phyloP scores from a whole-genome alignment of 306 rosid species.

The Canavalia gladiata region DNA sequence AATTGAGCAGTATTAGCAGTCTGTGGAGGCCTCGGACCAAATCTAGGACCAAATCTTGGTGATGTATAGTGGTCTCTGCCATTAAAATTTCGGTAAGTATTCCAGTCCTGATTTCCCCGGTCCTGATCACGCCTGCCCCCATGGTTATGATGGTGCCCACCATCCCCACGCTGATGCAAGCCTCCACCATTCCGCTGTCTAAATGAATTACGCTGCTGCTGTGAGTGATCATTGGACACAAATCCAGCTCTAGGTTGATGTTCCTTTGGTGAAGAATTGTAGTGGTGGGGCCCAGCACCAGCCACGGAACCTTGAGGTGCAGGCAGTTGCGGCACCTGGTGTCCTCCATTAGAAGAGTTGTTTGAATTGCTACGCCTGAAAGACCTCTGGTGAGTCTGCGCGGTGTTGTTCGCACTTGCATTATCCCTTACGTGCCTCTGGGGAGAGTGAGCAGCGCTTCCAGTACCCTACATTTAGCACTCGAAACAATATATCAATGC shows the following conservation, averaged over 20 bases:
- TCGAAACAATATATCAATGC: slow-evolving; percentile 35
- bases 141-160: slow-evolving; percentile 68
- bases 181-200: slow-evolving; percentile 65
- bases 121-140: slow-evolving; percentile 81
- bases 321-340: slow-evolving; percentile 49
- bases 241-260: slow-evolving; percentile 65
- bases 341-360: slow-evolving; percentile 67
- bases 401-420: slow-evolving; percentile 52
- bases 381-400: slow-evolving; percentile 56
- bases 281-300: slow-evolving; percentile 54
- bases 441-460: slow-evolving; percentile 55
- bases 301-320: slow-evolving; percentile 52
- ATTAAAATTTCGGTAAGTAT: slow-evolving; percentile 60
- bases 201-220: slow-evolving; percentile 67
- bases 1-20: slow-evolving; percentile 58
- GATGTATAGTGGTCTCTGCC: slow-evolving; percentile 71
- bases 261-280: slow-evolving; percentile 56
- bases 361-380: slow-evolving; percentile 60
- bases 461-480: slow-evolving; percentile 66
- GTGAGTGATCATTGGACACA: slow-evolving; percentile 67
- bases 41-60: slow-evolving; percentile 62
- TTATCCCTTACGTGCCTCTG: slow-evolving; percentile 61
- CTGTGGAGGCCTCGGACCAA: slow-evolving; percentile 58
- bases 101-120: slow-evolving; percentile 87
- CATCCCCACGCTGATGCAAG: slow-evolving; percentile 78